phyloP scores from a whole-genome alignment of 352 stramenopile species.

The Pythium pyrilobum region DNA sequence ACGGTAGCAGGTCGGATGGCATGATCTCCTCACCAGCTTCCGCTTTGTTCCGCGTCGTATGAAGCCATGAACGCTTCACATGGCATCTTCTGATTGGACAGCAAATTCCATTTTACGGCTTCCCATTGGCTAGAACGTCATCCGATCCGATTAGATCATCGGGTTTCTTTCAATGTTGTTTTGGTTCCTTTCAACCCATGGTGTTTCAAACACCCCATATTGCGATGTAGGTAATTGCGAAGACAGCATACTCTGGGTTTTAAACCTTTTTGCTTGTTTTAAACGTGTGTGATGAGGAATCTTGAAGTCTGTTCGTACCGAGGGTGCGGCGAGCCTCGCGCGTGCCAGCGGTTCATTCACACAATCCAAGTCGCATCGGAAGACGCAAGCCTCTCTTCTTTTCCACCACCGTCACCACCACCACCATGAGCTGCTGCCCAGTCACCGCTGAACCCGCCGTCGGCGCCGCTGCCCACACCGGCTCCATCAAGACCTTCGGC shows the following conservation, averaged over 20 bases:
- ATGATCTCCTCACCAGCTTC: neutral
- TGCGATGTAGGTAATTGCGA: too few relatives aligned
- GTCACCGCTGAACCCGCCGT: conserved; percentile 55
- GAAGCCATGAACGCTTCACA: neutral
- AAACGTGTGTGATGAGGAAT: conserved; percentile 16
- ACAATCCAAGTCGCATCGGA: conserved; percentile 13
- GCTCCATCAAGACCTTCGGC: conserved; percentile 62
- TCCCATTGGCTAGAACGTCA: neutral
- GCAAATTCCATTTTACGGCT: too few relatives aligned
- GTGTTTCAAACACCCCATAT: neutral
- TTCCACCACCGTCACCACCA: neutral
- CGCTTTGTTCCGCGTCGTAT: neutral
- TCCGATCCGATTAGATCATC: too few relatives aligned
- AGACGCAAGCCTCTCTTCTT: neutral
- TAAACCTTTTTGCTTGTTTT: too few relatives aligned
- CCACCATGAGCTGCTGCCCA: conserved; percentile 69
- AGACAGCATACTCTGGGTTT: too few relatives aligned
- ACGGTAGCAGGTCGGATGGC: neutral
- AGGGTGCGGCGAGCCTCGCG: neutral
- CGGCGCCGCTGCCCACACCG: conserved; percentile 34
- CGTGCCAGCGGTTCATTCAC: neutral
- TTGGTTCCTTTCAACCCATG: conserved; percentile 19
- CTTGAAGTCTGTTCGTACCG: conserved; percentile 13
- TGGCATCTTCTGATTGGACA: neutral
- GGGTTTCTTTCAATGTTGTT: conserved; percentile 12